phyloP scores from a whole-genome alignment of 345 rosid species.

The Eucalyptus guilfoylei region DNA sequence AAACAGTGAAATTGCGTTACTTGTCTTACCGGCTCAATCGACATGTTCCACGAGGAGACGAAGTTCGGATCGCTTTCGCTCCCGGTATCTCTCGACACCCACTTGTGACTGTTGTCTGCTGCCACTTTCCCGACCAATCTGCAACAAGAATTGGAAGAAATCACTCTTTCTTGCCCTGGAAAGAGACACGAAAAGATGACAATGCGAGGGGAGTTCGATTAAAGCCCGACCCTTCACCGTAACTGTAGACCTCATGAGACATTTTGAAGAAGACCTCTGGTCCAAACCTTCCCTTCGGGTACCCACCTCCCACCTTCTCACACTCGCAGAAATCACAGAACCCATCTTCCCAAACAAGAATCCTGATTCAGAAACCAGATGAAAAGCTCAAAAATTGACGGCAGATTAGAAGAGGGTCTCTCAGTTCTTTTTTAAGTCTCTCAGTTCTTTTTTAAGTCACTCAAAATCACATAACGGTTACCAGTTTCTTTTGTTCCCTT shows the following conservation, averaged over 20 bases:
- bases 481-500: conserved; percentile 75
- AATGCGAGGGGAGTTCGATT: background rate
- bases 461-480: background rate
- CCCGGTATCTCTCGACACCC: conserved; percentile 40
- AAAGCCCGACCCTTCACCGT: conserved; percentile 59
- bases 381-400: background rate
- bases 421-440: background rate
- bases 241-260: conserved; percentile 72
- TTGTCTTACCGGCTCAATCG: conserved; percentile 51
- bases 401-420: background rate
- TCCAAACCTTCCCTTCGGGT: conserved; percentile 40
- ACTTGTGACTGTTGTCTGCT: conserved; percentile 65
- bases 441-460: background rate
- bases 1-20: background rate
- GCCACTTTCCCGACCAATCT: conserved; percentile 72
- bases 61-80: conserved; percentile 29
- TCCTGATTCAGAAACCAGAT: conserved; percentile 20
- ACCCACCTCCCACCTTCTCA: conserved; percentile 28
- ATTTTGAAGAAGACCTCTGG: conserved; percentile 65
- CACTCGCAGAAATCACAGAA: conserved; percentile 60
- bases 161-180: background rate
- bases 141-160: background rate
- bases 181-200: background rate
- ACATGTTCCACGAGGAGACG: conserved; percentile 39
- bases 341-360: conserved; percentile 81